Evolutionary conservation across 2,329 filamentous ascomycete genomes (phyloP), one percentile per base, ranked within the genome.

Genomic region (Colletotrichum sp.): DNA sequence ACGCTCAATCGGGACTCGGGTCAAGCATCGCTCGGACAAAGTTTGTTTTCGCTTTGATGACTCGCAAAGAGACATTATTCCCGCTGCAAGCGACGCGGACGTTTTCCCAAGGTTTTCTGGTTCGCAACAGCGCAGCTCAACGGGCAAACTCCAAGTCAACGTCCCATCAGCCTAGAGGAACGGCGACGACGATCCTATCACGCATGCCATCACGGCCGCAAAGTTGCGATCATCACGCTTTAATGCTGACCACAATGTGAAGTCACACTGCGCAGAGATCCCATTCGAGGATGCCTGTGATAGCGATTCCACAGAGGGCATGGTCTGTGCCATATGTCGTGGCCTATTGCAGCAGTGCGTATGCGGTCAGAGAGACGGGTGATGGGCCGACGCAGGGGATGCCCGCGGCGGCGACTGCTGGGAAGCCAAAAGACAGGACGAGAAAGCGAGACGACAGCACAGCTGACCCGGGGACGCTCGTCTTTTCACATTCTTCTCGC

Each of bases 401-500:
- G 30, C 18, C 18, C 69, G 30, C 70, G 28, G 63, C 48, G 36
- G 62, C 39, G 52, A 66, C 55, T 55, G 67, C 66, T 52, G 34
- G 36, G 32, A 65, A 60, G 22, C 18, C 28, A 52, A 34, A 57
- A 64, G 39, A 73, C 64, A 69, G 59, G 64, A 65, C 57, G 69
- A 73, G 69, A 64, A 48, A 34, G 44, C 39, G 68, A 34, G 34
- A 63, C 36, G 28, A 72, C 63, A 63, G 24, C 32, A 28, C 52
- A 55, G 30, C 68, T 67, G 63, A 68, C 64, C 59, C 13, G 44
- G 74, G 74, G 60, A 60, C 70, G 73, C 64, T 73, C 70, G 18
- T 59, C 64, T 75, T 75, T 73, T 75, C 70, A 75, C 64, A 55
- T 67, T 59, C 64, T 75, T 68, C 68, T 73, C 70, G 73, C 64